Evolutionary conservation across 73 alveolate genomes (phyloP).

Genomic region (Tetrahymena borealis): DNA sequence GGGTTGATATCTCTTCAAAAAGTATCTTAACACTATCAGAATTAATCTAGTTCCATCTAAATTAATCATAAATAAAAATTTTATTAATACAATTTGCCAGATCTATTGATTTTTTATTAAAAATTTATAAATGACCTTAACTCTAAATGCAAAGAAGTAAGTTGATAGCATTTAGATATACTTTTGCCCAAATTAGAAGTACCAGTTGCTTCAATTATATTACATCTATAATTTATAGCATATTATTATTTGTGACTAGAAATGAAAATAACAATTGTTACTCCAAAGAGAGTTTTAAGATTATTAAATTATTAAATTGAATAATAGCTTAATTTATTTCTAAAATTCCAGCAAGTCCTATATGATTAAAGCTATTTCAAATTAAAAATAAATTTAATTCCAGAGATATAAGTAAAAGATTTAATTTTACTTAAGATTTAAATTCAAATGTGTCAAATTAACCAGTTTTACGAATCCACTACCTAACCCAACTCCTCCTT

Average conservation of each 20-base stretch:
- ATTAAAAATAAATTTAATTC: neutral
- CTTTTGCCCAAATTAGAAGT: neutral
- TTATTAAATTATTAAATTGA: neutral
- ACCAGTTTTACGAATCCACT: neutral
- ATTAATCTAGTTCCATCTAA: neutral
- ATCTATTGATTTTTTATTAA: too few species aligned
- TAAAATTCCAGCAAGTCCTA: neutral
- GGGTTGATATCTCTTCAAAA: neutral
- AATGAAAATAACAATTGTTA: neutral
- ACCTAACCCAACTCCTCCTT: neutral
- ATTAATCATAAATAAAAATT: neutral
- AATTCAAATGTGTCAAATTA: neutral
- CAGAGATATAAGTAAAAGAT: neutral
- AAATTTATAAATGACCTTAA: neutral
- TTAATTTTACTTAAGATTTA: neutral
- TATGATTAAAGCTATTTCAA: neutral
- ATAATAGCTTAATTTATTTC: neutral
- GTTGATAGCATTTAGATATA: neutral
- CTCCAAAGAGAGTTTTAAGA: neutral
- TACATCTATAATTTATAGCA: neutral
- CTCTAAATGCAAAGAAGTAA: neutral
- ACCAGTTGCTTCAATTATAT: neutral
- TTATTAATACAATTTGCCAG: too few species aligned
- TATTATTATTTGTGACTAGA: neutral
- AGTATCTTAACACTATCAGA: neutral